Evolutionary conservation across 306 rosid species (phyloP).

Genomic region (Hippophae gyantsensis): DNA sequence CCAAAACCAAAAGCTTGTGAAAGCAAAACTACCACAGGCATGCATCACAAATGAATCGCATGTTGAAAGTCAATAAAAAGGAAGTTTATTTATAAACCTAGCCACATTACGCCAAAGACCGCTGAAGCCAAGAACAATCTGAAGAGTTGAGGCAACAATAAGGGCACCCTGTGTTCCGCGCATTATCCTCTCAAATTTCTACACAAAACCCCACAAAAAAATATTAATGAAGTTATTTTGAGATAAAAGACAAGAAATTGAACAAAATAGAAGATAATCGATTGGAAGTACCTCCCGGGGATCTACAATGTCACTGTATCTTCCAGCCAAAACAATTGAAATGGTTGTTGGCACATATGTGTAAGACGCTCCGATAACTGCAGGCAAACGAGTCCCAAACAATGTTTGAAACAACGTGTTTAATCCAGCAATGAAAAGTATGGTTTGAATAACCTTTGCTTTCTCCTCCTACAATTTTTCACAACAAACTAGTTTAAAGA

Average conservation of each 20-base stretch:
- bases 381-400: constrained; percentile 93
- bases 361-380: constrained; percentile 84
- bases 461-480: constrained; percentile 62
- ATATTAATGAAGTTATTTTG: constrained; percentile 9
- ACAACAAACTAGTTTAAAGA: constrained; percentile 15
- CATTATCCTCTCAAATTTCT: constrained; percentile 90
- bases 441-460: constrained; percentile 85
- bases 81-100: constrained; percentile 37
- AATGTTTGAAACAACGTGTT: constrained; percentile 69
- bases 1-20: background rate
- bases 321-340: constrained; percentile 83
- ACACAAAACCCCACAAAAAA: constrained; percentile 15
- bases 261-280: constrained; percentile 10
- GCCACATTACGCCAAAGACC: constrained; percentile 98
- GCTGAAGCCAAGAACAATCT: constrained; percentile 95
- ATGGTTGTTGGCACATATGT: constrained; percentile 87
- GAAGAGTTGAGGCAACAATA: constrained; percentile 90
- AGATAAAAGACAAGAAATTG: constrained; percentile 1
- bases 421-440: constrained; percentile 76
- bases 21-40: too few relatives aligned
- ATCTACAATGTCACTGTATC: constrained; percentile 66
- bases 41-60: constrained; percentile 1
- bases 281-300: constrained; percentile 63
- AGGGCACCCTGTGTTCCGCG: constrained; percentile 97
- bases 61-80: background rate